A percentile compares a stretch with the other conserved stretches of the same genome.
Conservation (phyloP, 2,329 filamentous ascomycete species). For the Diaporthe ilicicola region DNA sequence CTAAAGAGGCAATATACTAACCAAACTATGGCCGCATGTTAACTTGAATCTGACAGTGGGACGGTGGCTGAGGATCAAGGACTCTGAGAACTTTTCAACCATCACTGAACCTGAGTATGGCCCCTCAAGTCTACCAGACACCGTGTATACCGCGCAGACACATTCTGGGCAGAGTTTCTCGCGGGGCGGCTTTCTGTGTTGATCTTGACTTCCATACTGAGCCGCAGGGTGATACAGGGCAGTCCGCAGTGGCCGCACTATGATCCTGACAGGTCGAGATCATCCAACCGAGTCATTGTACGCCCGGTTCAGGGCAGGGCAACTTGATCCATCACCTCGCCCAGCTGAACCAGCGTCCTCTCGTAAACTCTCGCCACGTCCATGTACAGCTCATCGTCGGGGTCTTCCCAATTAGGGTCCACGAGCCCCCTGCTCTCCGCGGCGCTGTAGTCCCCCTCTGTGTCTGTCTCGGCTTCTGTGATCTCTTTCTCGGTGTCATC, state of each 20-base stretch:
- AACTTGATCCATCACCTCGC: conserved; percentile 67
- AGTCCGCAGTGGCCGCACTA: not conserved
- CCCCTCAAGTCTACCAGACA: not conserved
- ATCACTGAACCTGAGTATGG: not conserved
- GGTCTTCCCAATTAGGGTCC: conserved; percentile 47
- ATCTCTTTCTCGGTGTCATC: conserved; percentile 35
- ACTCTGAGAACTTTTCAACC: not conserved
- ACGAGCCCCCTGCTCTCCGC: conserved; percentile 23
- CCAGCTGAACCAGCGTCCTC: conserved; percentile 77
- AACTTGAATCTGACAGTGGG: not conserved
- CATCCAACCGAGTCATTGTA: not conserved
- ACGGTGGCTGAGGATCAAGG: not conserved
- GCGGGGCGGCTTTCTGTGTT: too few species aligned
- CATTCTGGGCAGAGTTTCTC: not conserved
- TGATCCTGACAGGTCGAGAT: not conserved
- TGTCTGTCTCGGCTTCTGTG: conserved; percentile 40
- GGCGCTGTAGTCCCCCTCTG: conserved; percentile 40
- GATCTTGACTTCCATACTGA: too few species aligned
- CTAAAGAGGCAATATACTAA: too few species aligned
- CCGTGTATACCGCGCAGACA: not conserved
- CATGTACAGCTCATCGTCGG: conserved; percentile 63
- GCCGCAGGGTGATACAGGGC: not conserved
- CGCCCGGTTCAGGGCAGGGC: conserved; percentile 21
- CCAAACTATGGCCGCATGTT: too few species aligned
- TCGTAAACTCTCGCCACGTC: conserved; percentile 82